phyloP scores from a whole-genome alignment of 352 stramenopile genomes.

The Phytopythium cucurbitacearum region DNA sequence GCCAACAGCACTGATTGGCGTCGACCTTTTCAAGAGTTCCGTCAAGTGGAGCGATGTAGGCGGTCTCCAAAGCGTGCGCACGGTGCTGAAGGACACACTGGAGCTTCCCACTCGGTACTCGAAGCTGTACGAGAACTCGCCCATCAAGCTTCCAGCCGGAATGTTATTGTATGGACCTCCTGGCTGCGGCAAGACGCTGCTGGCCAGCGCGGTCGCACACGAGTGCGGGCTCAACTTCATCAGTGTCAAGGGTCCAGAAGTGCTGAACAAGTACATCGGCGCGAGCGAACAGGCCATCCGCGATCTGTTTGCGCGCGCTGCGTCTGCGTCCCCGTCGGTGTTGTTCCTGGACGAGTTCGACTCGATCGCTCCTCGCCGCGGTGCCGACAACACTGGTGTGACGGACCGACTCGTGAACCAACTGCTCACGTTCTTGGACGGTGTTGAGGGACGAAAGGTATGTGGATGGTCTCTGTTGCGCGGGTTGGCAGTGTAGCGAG shows the following conservation, averaged over 20 bases:
- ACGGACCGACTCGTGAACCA: conserved; percentile 98
- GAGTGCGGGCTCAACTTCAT: conserved; percentile 90
- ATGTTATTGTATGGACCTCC: conserved; percentile 89
- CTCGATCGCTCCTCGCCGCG: conserved; percentile 91
- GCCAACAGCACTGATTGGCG: conserved; percentile 70
- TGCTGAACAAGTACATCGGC: conserved; percentile 91
- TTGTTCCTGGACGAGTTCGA: conserved; percentile 93
- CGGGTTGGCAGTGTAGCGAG: no score
- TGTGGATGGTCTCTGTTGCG: neutral
- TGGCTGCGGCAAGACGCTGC: conserved; percentile 88
- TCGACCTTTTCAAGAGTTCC: conserved; percentile 83
- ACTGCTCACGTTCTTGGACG: conserved; percentile 96
- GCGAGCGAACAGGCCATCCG: conserved; percentile 88
- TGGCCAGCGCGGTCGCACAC: conserved; percentile 84
- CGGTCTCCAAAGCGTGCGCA: conserved; percentile 70
- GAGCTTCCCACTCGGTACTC: conserved; percentile 79
- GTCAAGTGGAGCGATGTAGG: conserved; percentile 87
- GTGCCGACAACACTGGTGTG: conserved; percentile 92
- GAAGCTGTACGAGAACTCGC: conserved; percentile 78
- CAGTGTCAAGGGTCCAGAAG: conserved; percentile 87
- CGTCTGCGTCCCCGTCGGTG: conserved; percentile 70
- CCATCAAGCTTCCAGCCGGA: conserved; percentile 80
- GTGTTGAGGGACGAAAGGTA: conserved; percentile 90
- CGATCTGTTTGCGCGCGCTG: conserved; percentile 79
- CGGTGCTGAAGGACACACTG: conserved; percentile 87